Evolutionary conservation across 192 early-diverging fungal genomes (phyloP), one percentile per base, ranked within the genome.

Genomic region (Piromyces finnis): DNA sequence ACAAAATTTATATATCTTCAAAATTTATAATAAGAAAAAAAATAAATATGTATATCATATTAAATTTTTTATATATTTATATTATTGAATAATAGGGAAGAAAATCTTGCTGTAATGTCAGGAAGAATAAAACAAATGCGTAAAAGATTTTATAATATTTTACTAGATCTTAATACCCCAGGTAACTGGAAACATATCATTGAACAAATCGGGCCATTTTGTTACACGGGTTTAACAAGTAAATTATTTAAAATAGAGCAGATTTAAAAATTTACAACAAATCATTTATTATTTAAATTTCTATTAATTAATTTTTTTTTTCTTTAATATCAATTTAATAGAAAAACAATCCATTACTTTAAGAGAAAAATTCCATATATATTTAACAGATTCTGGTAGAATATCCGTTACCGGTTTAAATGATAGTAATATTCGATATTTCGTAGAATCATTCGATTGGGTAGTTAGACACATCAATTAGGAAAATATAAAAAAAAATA

Each of bases 171-270:
- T 68, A 87, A 90, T 27, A 99, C 96, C 11, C 96, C 96, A 12
- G 96, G 96, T 12, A 92, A 90, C 77, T 99, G 97, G 97, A 91
- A 95, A 81, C 97, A 99, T 81, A 97, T 99, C 82, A 83, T 90
- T 9, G 91, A 93, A 79, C 97, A 99, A 86, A 97, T 98, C 83
- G 97, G 97, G 82, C 98, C 98, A 95, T 99, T 99, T 85, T 94
- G 93, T 27, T 99, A 92, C 85, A 98, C 97, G 5, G 97, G 97
- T n/a, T 85, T 98, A 79, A 89, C 80, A 41, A 80, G 89, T 90
- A 86, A 80, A 82, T 51, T 5, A 6, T 51, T 15, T 15, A 39
- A 35, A 35, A 35, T 35, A 35, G 12, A n/a, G n/a, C n/a, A n/a
- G n/a, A n/a, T n/a, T n/a, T n/a, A n/a, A n/a, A n/a, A n/a, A n/a